Evolutionary conservation across 345 rosid genomes (phyloP), one percentile per base, ranked within the genome.

Genomic region (Citrus sp.): DNA sequence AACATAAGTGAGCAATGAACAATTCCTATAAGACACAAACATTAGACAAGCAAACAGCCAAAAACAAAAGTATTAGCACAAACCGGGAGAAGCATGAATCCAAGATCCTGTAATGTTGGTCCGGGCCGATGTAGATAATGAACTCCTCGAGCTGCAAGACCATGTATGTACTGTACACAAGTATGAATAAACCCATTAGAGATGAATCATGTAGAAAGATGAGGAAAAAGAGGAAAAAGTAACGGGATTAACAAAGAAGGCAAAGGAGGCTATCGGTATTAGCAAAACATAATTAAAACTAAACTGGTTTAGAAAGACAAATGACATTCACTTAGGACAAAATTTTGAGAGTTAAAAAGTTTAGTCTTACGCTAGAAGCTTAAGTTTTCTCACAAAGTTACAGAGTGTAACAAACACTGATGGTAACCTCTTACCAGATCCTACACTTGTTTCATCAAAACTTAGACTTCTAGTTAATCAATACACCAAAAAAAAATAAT

Each of bases 81-180:
- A 65, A 96, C 99, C 84, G 99, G 98, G 81, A 96, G 95, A 58
- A 96, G 69, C 72, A 87, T 78, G 90, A 96, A 96, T 2, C 99
- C 99, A 77, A 85, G 88, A 84, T 96, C 99, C 84, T 92, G 95
- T 64, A 96, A 93, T 2, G 82, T 85, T 14, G 97, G 98, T 18
- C 98, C 99, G 0, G 99, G 94, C 73, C 88, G 86, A 78, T 96
- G 99, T 70, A 96, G 68, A 85, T 94, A 96, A 85, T 94, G 99
- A 78, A 96, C 95, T 85, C 99, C 99, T 60, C 91, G 84, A 25
- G 98, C 99, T 82, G 99, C 95, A 80, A 93, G 82, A 72, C 97
- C 92, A 86, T 96, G 99, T 78, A 95, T 82, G 78, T 96, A 96
- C 99, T 94, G 98, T 79, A 59, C 74, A 67, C 30, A 69, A 59